Base-by-base conservation (phyloP, 352 stramenopile genomes). In the Aphanomyces astaci region DNA sequence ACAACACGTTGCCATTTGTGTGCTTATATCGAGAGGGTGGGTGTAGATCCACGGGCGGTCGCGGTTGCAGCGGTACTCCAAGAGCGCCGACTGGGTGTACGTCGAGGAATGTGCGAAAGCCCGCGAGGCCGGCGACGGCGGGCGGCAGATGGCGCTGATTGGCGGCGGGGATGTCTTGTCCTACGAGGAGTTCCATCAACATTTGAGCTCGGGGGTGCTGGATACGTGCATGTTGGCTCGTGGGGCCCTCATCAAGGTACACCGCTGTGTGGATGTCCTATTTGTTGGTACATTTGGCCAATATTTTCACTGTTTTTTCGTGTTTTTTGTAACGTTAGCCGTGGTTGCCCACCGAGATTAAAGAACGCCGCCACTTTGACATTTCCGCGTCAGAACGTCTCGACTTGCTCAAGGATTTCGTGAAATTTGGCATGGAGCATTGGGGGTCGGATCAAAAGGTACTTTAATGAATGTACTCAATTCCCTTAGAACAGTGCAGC, bases 271-370 rank as follows among this genome's bases (percentile, higher is more conserved):
- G n/a, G 10, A 22, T 55, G 13, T 25, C 10, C 10, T 22, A 31
- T 30, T 30, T 55, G 10, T 31, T 55, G 39, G 9, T 17, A 46
- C 39, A 46, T 46, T n/a, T n/a, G n/a, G n/a, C n/a, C n/a, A n/a
- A n/a, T n/a, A n/a, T n/a, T n/a, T n/a, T n/a, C n/a, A n/a, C n/a
- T n/a, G n/a, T n/a, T n/a, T n/a, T n/a, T n/a, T n/a, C n/a, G n/a
- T n/a, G n/a, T n/a, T n/a, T n/a, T n/a, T 53, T 25, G 45, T 24
- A 9, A 53, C 9, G 19, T 4, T 36, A 99, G 81, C 97, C 97
- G 28, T 99, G 97, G 97, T 79, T 99, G 39, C 94, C 94, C 4
- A 99, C 83, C 0, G 97, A 99, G 77, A 99, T 99, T 65, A 99
- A 99, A 76, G 96, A 99, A 77, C 80, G 93, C 30, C 81, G 95